Evolutionary conservation across 495 filamentous ascomycete species (phyloP).

Genomic region (Thermochaetoides thermophila): DNA sequence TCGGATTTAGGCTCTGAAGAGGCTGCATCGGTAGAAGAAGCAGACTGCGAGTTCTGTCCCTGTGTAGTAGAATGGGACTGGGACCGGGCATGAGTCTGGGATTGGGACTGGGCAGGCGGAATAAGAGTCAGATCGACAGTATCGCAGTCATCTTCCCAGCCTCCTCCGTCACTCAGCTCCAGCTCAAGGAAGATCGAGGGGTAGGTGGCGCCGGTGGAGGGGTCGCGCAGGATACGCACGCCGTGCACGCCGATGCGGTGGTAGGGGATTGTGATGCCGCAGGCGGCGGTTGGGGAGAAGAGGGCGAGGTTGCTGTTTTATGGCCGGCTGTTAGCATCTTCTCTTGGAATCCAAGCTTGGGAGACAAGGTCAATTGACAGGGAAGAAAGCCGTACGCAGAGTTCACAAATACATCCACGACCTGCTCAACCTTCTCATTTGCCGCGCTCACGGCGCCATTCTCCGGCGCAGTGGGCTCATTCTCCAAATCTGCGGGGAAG

Average conservation of each 20-base stretch:
- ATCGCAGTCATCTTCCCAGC: conserved; percentile 53
- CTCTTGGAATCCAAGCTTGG: too few relatives aligned
- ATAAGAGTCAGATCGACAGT: conserved; percentile 62
- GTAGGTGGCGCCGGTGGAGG: conserved; percentile 17
- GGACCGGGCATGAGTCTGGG: too few relatives aligned
- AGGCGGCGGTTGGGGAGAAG: conserved; percentile 43
- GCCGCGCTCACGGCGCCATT: conserved; percentile 19
- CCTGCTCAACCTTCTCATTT: conserved; percentile 26
- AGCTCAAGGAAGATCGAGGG: conserved; percentile 70
- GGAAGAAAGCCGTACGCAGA: conserved; percentile 72
- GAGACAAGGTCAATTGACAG: too few relatives aligned
- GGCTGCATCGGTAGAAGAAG: too few relatives aligned
- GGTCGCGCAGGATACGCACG: conserved; percentile 40
- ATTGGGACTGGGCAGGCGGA: conserved; percentile 24
- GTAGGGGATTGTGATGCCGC: conserved; percentile 72
- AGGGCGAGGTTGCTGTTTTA: conserved; percentile 53
- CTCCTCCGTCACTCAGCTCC: conserved; percentile 38
- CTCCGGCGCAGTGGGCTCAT: conserved; percentile 19
- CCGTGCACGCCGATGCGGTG: conserved; percentile 80
- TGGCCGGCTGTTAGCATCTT: neutral
- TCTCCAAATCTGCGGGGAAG: conserved; percentile 26
- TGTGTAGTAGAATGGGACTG: too few relatives aligned
- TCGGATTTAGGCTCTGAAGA: too few relatives aligned
- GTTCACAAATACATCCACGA: conserved; percentile 61
- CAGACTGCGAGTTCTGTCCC: too few relatives aligned